Evolutionary conservation across 495 filamentous ascomycete genomes (phyloP).

Genomic region (Rhizodiscina lignyota): DNA sequence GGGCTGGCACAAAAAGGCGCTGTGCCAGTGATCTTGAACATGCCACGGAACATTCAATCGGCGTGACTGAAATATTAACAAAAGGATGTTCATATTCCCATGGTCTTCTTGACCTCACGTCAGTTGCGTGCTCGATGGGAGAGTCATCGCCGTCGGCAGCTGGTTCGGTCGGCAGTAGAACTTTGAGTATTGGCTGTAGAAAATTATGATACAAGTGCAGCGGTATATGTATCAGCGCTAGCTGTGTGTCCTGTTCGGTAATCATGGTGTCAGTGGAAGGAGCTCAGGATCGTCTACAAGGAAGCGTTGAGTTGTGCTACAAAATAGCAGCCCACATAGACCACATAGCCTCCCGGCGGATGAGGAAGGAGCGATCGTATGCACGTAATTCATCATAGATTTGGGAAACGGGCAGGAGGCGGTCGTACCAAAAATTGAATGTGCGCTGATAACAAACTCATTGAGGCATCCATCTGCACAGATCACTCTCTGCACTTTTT

Average conservation of each 20-base stretch:
- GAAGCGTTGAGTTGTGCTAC: constrained; percentile 4
- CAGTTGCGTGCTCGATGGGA: no score
- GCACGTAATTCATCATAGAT: not conserved
- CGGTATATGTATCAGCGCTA: constrained; percentile 85
- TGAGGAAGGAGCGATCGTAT: not conserved
- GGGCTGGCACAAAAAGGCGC: constrained; percentile 54
- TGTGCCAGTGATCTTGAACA: constrained; percentile 59
- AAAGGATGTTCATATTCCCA: constrained; percentile 51
- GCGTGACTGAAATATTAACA: constrained; percentile 83
- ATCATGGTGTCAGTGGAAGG: constrained; percentile 14
- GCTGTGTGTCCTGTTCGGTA: constrained; percentile 54
- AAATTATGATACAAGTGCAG: constrained; percentile 65
- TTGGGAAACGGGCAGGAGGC: constrained; percentile 5
- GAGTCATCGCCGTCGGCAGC: no score
- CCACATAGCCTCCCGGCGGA: not conserved
- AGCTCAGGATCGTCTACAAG: not conserved
- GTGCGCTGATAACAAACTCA: constrained; percentile 20
- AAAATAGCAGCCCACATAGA: not conserved
- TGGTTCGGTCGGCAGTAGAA: constrained; percentile 56
- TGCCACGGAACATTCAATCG: constrained; percentile 83
- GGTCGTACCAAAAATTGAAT: constrained; percentile 21
- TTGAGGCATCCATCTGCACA: constrained; percentile 17
- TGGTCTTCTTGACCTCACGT: no score
- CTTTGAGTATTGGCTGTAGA: constrained; percentile 63
- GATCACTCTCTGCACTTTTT: constrained; percentile 9